These are phyloP conservation scores for Podospora comata DNA, from an alignment of 495 filamentous ascomycete genomes.

Conservation along the genomic window DNA sequence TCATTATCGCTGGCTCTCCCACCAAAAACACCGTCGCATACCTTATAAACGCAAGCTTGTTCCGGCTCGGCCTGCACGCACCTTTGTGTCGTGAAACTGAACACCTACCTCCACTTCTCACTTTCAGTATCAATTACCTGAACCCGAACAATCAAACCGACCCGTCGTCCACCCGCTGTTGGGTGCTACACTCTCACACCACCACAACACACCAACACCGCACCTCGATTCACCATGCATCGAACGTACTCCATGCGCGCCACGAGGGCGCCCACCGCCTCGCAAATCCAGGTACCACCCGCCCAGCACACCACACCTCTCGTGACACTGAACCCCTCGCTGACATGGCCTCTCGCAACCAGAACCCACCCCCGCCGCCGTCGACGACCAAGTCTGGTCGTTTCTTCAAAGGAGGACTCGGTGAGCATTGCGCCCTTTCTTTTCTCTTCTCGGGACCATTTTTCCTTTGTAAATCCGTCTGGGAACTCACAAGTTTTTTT, in stretches of 20 bases:
- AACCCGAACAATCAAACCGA: not conserved
- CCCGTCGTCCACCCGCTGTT: not conserved
- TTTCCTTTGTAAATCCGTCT: constrained; percentile 1
- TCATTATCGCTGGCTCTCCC: constrained; percentile 19
- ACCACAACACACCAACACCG: not conserved
- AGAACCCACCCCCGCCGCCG: constrained; percentile 89
- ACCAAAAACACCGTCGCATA: constrained; percentile 13
- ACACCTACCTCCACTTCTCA: not conserved
- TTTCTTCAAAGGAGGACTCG: constrained; percentile 78
- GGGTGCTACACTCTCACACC: not conserved
- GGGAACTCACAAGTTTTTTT: constrained; percentile 14
- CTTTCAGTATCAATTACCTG: not conserved
- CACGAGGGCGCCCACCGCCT: constrained; percentile 80
- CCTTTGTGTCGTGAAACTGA: constrained; percentile 14
- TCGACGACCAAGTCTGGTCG: constrained; percentile 87
- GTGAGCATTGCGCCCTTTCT: constrained; percentile 46
- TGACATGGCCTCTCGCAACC: constrained; percentile 31
- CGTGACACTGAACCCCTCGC: not conserved
- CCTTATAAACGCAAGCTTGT: constrained; percentile 16
- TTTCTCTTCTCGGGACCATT: not conserved
- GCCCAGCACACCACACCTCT: not conserved
- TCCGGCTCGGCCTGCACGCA: not conserved
- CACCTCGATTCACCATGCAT: constrained; percentile 64
- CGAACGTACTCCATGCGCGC: constrained; percentile 98
- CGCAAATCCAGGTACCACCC: constrained; percentile 45